These are phyloP conservation scores for Penicillium sp. DNA, from an alignment of 2,329 filamentous ascomycete genomes.

Conservation along the genomic window DNA sequence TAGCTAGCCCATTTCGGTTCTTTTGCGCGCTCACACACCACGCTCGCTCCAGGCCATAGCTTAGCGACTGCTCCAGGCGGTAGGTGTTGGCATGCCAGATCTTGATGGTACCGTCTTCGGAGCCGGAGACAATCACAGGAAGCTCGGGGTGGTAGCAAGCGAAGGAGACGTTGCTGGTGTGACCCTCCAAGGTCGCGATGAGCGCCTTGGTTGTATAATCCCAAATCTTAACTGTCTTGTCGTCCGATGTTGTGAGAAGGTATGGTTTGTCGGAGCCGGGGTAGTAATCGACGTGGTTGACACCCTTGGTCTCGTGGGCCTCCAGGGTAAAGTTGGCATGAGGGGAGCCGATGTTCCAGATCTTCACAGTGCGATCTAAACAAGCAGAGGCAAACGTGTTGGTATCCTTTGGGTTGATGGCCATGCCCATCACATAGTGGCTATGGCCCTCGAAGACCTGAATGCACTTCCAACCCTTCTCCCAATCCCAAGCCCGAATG, in stretches of 20 bases:
- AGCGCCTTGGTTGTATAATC: slow-evolving; percentile 98
- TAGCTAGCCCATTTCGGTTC: slow-evolving; percentile 89
- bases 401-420: slow-evolving; percentile 97
- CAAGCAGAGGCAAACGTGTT: slow-evolving; percentile 93
- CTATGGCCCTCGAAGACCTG: slow-evolving; percentile 95
- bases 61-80: slow-evolving; percentile 90
- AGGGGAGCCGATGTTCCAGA: slow-evolving; percentile 94
- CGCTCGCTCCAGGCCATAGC: slow-evolving; percentile 92
- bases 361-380: slow-evolving; percentile 94
- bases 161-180: slow-evolving; percentile 97
- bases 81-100: slow-evolving; percentile 99
- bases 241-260: slow-evolving; percentile 93
- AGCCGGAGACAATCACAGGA: slow-evolving; percentile 95
- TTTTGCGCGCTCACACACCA: slow-evolving; percentile 98
- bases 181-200: slow-evolving; percentile 94
- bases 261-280: slow-evolving; percentile 75
- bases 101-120: slow-evolving; percentile 95
- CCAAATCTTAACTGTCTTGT: slow-evolving; percentile 97
- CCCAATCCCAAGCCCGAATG: slow-evolving; percentile 99
- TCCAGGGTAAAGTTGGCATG: slow-evolving; percentile 96
- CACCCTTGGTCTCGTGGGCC: slow-evolving; percentile 94
- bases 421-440: slow-evolving; percentile 95
- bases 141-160: slow-evolving; percentile 97
- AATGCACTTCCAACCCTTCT: slow-evolving; percentile 96
- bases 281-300: slow-evolving; percentile 94